A percentile compares a stretch with the other conserved stretches of the same genome.
Conservation (phyloP, 1,139 yeast genomes). For the Trichomonascaceae sp. region DNA sequence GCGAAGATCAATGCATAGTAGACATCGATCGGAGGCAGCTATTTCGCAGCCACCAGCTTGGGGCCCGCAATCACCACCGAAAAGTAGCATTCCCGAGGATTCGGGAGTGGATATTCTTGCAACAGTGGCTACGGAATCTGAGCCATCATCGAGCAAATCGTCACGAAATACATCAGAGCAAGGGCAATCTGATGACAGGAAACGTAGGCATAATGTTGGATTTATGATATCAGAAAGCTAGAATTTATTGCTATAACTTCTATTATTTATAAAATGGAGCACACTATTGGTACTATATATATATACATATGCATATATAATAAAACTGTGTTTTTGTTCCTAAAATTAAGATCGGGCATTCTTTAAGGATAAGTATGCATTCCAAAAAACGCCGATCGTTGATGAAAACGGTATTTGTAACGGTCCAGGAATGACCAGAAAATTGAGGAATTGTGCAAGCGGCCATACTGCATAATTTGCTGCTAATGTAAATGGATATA, state of each 20-base stretch:
- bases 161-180: slow-evolving; percentile 1
- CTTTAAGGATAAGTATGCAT: slow-evolving; percentile 79
- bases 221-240: slow-evolving; percentile 18
- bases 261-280: slow-evolving; percentile 8
- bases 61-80: not conserved
- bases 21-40: slow-evolving; percentile 30
- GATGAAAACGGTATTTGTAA: slow-evolving; percentile 91
- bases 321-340: not conserved
- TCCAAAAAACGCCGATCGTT: slow-evolving; percentile 86
- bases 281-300: not conserved
- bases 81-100: slow-evolving; percentile 8
- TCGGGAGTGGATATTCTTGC: slow-evolving; percentile 22
- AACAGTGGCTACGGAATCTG: slow-evolving; percentile 19
- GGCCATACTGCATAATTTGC: slow-evolving; percentile 92
- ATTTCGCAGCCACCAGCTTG: slow-evolving; percentile 9
- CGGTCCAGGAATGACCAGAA: slow-evolving; percentile 67
- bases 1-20: slow-evolving; percentile 25
- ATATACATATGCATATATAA: not conserved
- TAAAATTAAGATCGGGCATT: slow-evolving; percentile 34
- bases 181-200: slow-evolving; percentile 11
- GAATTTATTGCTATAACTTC: slow-evolving; percentile 1
- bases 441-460: slow-evolving; percentile 84
- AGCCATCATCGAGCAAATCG: slow-evolving; percentile 9
- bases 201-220: slow-evolving; percentile 22
- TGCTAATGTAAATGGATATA: slow-evolving; percentile 70